These are phyloP conservation scores for Amanita fuliginea DNA, from an alignment of 768 basidiomycete species.

Conservation along the genomic window DNA sequence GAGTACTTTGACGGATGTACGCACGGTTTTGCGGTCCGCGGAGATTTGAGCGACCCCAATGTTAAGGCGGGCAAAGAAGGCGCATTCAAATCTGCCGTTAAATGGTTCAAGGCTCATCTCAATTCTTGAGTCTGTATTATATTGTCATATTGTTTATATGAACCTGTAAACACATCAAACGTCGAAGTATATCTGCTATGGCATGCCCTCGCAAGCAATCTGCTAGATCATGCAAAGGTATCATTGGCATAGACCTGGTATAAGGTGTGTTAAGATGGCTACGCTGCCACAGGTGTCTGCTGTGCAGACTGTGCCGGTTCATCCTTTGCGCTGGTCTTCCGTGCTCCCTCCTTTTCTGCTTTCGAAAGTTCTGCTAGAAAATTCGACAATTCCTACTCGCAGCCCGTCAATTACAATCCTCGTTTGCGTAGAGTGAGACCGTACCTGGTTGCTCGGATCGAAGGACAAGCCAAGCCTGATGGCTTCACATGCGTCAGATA, in stretches of 20 bases:
- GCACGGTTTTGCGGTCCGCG: conserved; percentile 46
- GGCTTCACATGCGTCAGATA: conserved; percentile 74
- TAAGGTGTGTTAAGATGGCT: not conserved
- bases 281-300: no score
- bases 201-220: not conserved
- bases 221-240: not conserved
- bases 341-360: not conserved
- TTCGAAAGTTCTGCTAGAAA: not conserved
- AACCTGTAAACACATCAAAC: not conserved
- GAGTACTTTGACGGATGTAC: conserved; percentile 35
- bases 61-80: conserved; percentile 56
- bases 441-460: conserved; percentile 45
- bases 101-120: conserved; percentile 28
- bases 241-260: not conserved
- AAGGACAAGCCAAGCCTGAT: conserved; percentile 77
- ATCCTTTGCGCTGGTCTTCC: not conserved
- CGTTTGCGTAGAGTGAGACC: no score
- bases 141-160: not conserved
- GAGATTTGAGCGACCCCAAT: conserved; percentile 34
- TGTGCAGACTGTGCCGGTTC: not conserved
- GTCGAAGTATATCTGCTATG: no score
- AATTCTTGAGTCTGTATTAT: not conserved
- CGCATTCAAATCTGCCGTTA: conserved; percentile 44
- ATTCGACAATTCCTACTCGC: conserved; percentile 9
- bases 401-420: no score